Evolutionary conservation across 2,329 filamentous ascomycete species (phyloP), one percentile per base, ranked within the genome.

Genomic region (Periconia sp.): DNA sequence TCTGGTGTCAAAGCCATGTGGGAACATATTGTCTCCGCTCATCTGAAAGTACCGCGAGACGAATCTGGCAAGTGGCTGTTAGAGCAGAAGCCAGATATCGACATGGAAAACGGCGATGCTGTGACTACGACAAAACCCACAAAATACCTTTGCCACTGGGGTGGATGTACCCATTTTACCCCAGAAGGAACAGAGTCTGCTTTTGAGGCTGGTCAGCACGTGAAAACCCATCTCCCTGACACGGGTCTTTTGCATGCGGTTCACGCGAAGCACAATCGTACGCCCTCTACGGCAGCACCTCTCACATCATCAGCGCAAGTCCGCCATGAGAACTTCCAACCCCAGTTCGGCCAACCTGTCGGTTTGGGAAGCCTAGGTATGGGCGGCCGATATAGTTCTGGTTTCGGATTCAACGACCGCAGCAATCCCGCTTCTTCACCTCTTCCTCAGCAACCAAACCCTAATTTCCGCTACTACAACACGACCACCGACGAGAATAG

Each of bases 201-300:
- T n/a, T 68, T 63, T 28, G 76, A 81, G 34, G 78, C 85, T 45
- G 79, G 80, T 19, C 74, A 78, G 34, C 87, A 90, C 65, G 73
- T 89, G 68, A 85, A 85, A 59, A 88, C 83, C 0, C 87, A 90
- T 68, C 72, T 87, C 41, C 80, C 82, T 4, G 74, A 78, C 43
- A 68, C 63, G 16, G 62, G 65, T 15, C 50, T 61, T 17, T 65
- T 67, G 48, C 65, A 70, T 21, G 53, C 68, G 45, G 55, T 71
- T 46, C 52, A 74, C 61, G 62, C 66, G 57, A 69, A 67, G 43
- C 68, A 57, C 79, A 82, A 74, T 61, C 84, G 52, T 23, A 77
- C 78, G 9, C 52, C 56, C 1, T 66, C 63, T 1, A 67, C 55
- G 22, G 54, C 65, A 8, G 56, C 61, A 10, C 55, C 57, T 5